Percentiles rank a stretch among this genome's conserved stretches.
These are phyloP conservation scores for Aspergillus oerlinghausenensis DNA, from an alignment of 2,329 filamentous ascomycete species.

Conservation along the genomic window DNA sequence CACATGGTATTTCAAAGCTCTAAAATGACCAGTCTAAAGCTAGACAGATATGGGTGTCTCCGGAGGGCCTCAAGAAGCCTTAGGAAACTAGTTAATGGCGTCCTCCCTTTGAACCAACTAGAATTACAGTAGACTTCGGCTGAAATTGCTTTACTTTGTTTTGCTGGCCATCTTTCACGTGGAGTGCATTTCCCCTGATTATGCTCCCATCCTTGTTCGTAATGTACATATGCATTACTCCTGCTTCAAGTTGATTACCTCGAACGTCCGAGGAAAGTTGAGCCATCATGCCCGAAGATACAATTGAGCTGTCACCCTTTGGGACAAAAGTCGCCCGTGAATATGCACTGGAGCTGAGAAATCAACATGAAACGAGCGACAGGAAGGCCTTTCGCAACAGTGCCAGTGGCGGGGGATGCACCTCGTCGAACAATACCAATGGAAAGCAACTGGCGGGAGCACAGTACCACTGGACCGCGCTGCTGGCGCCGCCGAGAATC, in stretches of 20 bases:
- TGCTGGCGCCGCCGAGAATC: conserved; percentile 26
- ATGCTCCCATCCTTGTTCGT: no score
- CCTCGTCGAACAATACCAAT: not conserved
- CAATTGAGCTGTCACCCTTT: not conserved
- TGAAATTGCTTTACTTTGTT: not conserved
- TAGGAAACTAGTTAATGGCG: no score
- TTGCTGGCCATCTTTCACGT: not conserved
- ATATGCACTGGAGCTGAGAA: not conserved
- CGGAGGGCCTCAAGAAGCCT: not conserved
- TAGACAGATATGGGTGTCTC: no score
- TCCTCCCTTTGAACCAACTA: not conserved
- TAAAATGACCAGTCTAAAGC: not conserved
- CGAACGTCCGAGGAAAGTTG: not conserved
- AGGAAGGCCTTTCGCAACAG: not conserved
- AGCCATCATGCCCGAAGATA: not conserved
- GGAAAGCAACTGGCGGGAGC: conserved; percentile 31
- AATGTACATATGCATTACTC: not conserved
- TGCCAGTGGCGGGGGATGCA: not conserved
- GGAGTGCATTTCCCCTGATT: not conserved
- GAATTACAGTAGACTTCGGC: not conserved
- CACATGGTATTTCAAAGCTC: not conserved
- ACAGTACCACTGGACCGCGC: conserved; percentile 42
- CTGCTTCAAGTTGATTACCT: not conserved
- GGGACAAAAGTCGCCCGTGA: not conserved
- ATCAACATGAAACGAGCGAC: not conserved